These are phyloP conservation scores for Lablab purpureus DNA, from an alignment of 306 rosid genomes.

Conservation along the genomic window DNA sequence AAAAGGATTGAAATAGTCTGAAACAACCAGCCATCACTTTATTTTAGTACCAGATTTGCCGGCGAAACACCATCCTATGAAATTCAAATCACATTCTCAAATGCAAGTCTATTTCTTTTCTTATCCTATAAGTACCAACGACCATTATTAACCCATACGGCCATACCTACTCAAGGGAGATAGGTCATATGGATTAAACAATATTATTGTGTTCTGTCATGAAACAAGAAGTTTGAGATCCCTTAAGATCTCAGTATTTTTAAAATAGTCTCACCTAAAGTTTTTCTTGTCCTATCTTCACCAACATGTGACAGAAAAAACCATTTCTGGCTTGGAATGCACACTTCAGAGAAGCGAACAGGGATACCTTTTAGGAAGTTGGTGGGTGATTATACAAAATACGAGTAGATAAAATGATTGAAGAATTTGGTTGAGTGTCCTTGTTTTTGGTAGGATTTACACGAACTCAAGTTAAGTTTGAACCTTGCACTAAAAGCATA, in stretches of 20 bases:
- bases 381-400: background rate
- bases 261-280: conserved; percentile 3
- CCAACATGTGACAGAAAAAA: background rate
- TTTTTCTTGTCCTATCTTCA: background rate
- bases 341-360: conserved; percentile 1
- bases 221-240: background rate
- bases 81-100: background rate
- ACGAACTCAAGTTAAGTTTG: conserved; percentile 9
- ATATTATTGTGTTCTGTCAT: background rate
- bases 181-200: background rate
- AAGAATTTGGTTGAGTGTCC: background rate
- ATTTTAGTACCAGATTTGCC: background rate
- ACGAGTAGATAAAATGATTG: conserved; percentile 35
- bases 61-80: background rate
- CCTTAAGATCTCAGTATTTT: background rate
- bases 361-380: background rate
- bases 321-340: background rate
- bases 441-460: background rate
- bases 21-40: background rate
- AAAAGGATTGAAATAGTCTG: background rate
- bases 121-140: background rate
- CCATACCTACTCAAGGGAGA: background rate
- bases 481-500: background rate
- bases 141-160: background rate
- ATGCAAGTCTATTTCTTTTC: background rate